Percentiles rank a stretch among this genome's conserved stretches.
These are phyloP conservation scores for Bacidia gigantensis DNA, from an alignment of 495 filamentous ascomycete species.

Conservation along the genomic window DNA sequence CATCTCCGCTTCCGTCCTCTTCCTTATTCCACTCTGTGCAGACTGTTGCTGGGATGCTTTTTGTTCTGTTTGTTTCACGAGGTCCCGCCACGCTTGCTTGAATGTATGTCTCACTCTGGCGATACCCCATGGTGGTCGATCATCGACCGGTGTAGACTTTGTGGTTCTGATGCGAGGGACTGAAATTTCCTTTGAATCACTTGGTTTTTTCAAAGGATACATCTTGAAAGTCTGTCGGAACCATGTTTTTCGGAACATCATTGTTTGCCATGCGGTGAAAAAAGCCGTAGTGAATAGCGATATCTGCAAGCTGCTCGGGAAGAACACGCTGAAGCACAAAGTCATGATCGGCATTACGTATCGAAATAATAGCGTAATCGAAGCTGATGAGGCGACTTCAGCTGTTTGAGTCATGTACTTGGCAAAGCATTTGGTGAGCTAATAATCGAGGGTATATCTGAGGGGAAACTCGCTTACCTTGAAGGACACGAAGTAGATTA, in stretches of 20 bases:
- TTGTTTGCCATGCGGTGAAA: constrained; percentile 43
- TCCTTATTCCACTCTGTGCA: neutral
- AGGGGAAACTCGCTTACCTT: no score
- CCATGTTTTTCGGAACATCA: constrained; percentile 33
- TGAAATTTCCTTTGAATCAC: neutral
- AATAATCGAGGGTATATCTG: no score
- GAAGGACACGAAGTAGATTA: constrained; percentile 38
- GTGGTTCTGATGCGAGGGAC: neutral
- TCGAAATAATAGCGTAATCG: constrained; percentile 27
- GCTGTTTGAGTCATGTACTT: constrained; percentile 34
- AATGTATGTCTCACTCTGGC: neutral
- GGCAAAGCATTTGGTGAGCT: no score
- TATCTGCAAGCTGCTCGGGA: constrained; percentile 57
- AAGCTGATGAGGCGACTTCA: constrained; percentile 27
- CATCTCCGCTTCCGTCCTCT: neutral
- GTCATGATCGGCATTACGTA: constrained; percentile 48
- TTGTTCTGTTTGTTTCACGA: neutral
- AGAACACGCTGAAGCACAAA: constrained; percentile 44
- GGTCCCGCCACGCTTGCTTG: neutral
- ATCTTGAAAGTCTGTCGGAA: constrained; percentile 40
- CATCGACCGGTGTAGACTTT: neutral
- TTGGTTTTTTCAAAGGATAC: constrained; percentile 23
- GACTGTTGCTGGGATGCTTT: neutral
- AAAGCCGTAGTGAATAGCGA: constrained; percentile 50
- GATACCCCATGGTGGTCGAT: neutral